Evolutionary conservation across 768 basidiomycete species (phyloP), one percentile per base, ranked within the genome.

Genomic region (Boletus fagicola): DNA sequence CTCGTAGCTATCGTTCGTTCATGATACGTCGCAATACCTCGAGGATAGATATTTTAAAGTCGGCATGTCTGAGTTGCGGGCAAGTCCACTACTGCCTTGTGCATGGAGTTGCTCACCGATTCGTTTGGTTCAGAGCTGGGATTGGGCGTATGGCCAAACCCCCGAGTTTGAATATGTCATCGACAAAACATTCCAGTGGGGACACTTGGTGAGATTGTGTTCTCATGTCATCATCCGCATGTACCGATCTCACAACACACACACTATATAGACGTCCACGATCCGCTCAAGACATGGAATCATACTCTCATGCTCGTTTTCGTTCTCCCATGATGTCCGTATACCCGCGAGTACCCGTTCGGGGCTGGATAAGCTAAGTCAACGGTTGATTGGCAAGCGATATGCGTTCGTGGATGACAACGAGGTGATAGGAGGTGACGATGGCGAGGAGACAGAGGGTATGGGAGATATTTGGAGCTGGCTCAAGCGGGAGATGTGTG

Each of bases 101-200:
- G 36, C 36, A 16, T 31, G 24, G 31, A 39, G 6, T 36, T 44
- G 1, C 18, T 31, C 13, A 16, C n/a, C 49, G 24, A 63, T 43
- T 0, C 12, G 18, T 48, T 30, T n/a, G 33, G 26, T 52, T 22
- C 64, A 95, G 94, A 86, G 81, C 35, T 98, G 97, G 97, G 82
- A 92, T 22, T 98, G 95, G 94, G 77, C 82, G 15, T 97, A 85
- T 65, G 96, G 95, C 0, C 91, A 95, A 67, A 96, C 95, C 0
- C 94, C 95, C 42, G 90, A 96, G 67, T 98, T 99, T 69, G 87
- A 84, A 8, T 90, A 92, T 65, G 76, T 76, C 3, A 45, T 83
- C 13, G 51, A 63, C 4, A 66, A 68, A 26, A 54, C 68, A n/a
- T 86, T 87, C 59, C 46, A 65, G 4, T 84, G 84, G 83, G 85